Conservation (phyloP, 2,329 filamentous ascomycete genomes). For the Botryosphaeria agaves region DNA sequence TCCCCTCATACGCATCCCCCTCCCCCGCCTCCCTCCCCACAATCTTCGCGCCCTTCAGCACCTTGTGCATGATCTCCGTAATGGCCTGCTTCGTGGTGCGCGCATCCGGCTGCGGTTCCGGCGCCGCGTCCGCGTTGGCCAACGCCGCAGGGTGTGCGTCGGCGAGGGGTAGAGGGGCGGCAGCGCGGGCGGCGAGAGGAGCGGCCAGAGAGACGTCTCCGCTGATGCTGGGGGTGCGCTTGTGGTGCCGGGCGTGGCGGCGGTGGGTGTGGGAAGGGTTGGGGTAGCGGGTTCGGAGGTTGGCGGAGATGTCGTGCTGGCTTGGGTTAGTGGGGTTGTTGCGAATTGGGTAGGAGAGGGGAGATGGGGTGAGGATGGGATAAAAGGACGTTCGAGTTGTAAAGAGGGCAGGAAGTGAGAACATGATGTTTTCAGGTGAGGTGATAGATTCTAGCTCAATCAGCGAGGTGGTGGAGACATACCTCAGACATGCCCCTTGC, state of each 20-base stretch:
- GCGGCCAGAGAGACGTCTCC: background rate
- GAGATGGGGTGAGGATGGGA: background rate
- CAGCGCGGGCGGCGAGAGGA: background rate
- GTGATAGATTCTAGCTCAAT: too few relatives aligned
- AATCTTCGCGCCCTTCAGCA: too few relatives aligned
- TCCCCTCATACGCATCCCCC: too few relatives aligned
- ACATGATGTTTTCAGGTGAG: too few relatives aligned
- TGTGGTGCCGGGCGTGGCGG: background rate
- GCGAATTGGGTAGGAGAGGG: background rate
- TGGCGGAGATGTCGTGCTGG: background rate
- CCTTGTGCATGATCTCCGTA: too few relatives aligned
- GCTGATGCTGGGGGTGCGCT: background rate
- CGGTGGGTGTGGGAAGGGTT: background rate
- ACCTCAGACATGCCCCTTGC: too few relatives aligned
- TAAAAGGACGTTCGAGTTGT: background rate
- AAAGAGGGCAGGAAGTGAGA: too few relatives aligned
- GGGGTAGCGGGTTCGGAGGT: background rate
- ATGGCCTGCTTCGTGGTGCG: background rate
- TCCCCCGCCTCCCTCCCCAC: too few relatives aligned
- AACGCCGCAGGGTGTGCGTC: constrained; percentile 40
- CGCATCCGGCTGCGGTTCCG: constrained; percentile 19
- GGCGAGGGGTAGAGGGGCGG: background rate
- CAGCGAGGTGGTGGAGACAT: too few relatives aligned
- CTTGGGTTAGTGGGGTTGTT: background rate
- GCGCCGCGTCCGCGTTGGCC: constrained; percentile 33